phyloP scores from a whole-genome alignment of 2,329 filamentous ascomycete species.

The Trichoderma aggressivum region DNA sequence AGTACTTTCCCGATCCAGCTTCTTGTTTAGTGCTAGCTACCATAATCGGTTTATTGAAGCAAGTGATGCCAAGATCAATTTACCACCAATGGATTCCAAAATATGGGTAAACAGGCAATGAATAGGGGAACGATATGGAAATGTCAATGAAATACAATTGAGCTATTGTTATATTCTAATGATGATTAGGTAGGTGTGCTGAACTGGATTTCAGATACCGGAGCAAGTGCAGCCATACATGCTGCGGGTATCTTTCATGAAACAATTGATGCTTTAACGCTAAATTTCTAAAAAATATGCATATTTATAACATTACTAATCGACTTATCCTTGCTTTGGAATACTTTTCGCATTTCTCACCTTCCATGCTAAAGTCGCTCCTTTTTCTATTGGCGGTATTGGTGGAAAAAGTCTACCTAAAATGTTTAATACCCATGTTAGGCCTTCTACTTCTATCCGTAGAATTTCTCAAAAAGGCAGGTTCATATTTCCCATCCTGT shows the following conservation, averaged over 20 bases:
- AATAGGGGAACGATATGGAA: not conserved
- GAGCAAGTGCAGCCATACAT: not conserved
- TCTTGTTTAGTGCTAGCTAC: not conserved
- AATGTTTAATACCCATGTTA: not conserved
- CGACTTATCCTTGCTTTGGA: not conserved
- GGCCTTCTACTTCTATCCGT: not conserved
- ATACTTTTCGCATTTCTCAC: not conserved
- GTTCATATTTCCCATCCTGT: not conserved
- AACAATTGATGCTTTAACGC: not conserved
- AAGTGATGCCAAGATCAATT: not conserved
- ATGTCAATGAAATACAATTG: not conserved
- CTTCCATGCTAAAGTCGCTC: not conserved
- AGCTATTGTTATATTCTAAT: not conserved
- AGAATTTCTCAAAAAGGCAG: not conserved
- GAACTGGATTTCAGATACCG: not conserved
- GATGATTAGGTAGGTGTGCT: not conserved
- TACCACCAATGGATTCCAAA: not conserved
- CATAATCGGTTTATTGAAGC: not conserved
- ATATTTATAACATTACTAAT: not conserved
- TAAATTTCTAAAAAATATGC: not conserved
- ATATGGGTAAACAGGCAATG: not conserved
- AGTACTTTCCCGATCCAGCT: not conserved
- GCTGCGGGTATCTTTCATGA: not conserved
- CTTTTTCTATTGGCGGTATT: not conserved
- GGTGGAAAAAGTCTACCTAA: not conserved